Evolutionary conservation across 2,329 filamentous ascomycete species (phyloP), one percentile per base, ranked within the genome.

Genomic region (Coniella lustricola): DNA sequence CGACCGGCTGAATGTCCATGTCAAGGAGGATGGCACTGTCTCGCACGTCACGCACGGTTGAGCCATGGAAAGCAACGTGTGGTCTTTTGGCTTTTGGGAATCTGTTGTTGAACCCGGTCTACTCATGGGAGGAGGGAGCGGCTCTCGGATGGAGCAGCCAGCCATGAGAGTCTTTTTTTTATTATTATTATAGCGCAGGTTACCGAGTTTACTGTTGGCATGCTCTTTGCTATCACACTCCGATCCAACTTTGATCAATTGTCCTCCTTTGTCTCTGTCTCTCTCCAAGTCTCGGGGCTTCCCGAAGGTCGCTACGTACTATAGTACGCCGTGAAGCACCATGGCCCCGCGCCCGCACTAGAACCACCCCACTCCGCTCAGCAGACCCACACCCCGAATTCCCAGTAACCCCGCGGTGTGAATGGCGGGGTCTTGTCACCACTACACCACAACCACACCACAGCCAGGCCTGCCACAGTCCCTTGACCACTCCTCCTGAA

Each of bases 1-100:
- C 42, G 65, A 75, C 48, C 68, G 80, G 36, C 67, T 84, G 53
- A 84, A 83, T 50, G 70, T 84, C 18, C 72, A 80, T 55, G 59
- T 83, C 45, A 73, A 73, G 50, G 75, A 81, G 25, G 76, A 82
- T 49, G 80, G 80, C 42, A 79, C 74, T 13, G 77, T 84, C 38
- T 72, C 73, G 47, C 76, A 81, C 53, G 79, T 84, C 48, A 61
- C 69, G 52, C 75, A 81, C 57, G 77, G 77, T 18, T 80, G 63
- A 64, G 25, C n/a, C 18, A 7, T 16, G 31, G n/a, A n/a, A n/a
- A n/a, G n/a, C n/a, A n/a, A n/a, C n/a, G n/a, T n/a, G n/a, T n/a
- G n/a, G n/a, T n/a, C n/a, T n/a, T n/a, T n/a, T n/a, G n/a, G n/a
- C n/a, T n/a, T n/a, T n/a, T n/a, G n/a, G n/a, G n/a, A n/a, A n/a